Conservation (phyloP, 345 rosid species). For the Triadica sebifera region DNA sequence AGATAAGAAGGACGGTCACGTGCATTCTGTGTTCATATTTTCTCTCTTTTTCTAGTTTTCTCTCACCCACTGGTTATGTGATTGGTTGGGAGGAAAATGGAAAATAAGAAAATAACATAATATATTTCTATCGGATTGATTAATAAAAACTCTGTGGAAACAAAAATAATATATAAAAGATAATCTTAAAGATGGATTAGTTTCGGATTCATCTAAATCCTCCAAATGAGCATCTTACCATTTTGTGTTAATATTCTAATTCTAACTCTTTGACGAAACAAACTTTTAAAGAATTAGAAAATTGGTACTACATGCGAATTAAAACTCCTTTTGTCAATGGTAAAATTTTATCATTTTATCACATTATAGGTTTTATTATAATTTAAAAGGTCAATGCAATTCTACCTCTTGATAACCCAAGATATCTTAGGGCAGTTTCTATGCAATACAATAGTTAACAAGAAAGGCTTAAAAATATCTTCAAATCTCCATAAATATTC, state of each 20-base stretch:
- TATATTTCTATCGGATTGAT: no score
- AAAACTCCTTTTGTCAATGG: neutral
- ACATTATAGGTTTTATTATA: no score
- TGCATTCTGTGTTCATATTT: conserved; percentile 17
- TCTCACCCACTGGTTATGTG: neutral
- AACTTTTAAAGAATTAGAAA: neutral
- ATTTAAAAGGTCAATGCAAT: no score
- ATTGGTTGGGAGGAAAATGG: neutral
- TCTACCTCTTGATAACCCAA: no score
- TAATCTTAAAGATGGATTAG: neutral
- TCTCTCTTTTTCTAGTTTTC: neutral
- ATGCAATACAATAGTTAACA: no score
- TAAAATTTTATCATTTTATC: neutral
- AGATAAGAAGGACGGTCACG: conserved; percentile 20
- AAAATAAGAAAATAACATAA: neutral
- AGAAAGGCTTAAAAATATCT: no score
- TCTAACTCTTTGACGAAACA: neutral
- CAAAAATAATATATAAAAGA: no score
- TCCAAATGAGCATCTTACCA: neutral
- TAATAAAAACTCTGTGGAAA: no score
- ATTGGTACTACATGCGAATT: neutral
- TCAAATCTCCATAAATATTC: no score
- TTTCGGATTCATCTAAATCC: conserved; percentile 1
- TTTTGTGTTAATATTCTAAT: neutral
- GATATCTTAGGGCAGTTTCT: no score